Evolutionary conservation across 768 basidiomycete genomes (phyloP), one percentile per base, ranked within the genome.

Genomic region (Russula virescens): DNA sequence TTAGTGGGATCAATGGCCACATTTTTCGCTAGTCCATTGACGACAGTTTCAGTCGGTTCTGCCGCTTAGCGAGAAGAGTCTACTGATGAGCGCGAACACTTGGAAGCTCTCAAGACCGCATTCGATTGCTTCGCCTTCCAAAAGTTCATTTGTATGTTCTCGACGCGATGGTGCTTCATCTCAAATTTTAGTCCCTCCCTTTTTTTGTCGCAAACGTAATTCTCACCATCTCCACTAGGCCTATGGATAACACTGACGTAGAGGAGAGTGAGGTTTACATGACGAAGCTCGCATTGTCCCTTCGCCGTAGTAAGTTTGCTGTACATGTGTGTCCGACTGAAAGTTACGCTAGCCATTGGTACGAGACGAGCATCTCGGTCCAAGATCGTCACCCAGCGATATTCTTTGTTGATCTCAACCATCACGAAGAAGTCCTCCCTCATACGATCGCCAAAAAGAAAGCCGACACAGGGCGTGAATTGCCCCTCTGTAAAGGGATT

Each of bases 191-290:
- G 45, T 35, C 5, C 58, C 38, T 35, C n/a, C 9, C 13, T 5
- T 4, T 21, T 43, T 53, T 56, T 47, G 28, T 35, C n/a, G 43
- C 34, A 46, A 53, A 43, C n/a, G 7, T 51, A n/a, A 54, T 58
- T 10, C 61, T 61, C 18, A 69, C 51, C 35, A 23, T 26, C 34
- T 58, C 14, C 46, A 35, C 48, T 63, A 93, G 88, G 13, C 75
- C n/a, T n/a, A n/a, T n/a, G n/a, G n/a, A n/a, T n/a, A n/a, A n/a
- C n/a, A n/a, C n/a, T n/a, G n/a, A n/a, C 96, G 52, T 80, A 81
- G 21, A 77, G 77, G 13, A 95, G 93, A 93, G 96, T 70, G 89
- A 94, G 58, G 78, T 94, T 19, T 98, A 88, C 71, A 80, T 91
- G 65, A 83, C 88, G 19, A 98, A 98, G 74, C 77, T 98, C 40